These are phyloP conservation scores for Spizellomyces punctatus DNA, from an alignment of 192 early-diverging fungal species.

Conservation along the genomic window DNA sequence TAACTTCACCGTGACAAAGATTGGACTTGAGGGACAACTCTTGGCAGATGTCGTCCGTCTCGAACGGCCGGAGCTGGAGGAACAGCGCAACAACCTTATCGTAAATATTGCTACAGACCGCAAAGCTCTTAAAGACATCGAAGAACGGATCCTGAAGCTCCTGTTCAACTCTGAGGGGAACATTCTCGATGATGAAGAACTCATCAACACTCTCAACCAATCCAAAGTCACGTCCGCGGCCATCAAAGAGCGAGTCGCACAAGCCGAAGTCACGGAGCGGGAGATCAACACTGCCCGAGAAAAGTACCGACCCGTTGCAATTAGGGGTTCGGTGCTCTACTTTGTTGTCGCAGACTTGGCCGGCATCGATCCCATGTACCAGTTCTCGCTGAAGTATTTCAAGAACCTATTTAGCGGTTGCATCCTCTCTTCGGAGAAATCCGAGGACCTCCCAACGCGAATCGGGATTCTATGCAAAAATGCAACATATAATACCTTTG, in stretches of 20 bases:
- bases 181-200: slow-evolving; percentile 68
- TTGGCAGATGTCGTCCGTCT: slow-evolving; percentile 63
- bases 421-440: slow-evolving; percentile 54
- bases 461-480: slow-evolving; percentile 57
- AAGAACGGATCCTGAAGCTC: slow-evolving; percentile 63
- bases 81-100: slow-evolving; percentile 62
- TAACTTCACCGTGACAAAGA: slow-evolving; percentile 67
- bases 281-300: slow-evolving; percentile 63
- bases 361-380: slow-evolving; percentile 68
- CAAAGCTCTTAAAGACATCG: slow-evolving; percentile 64
- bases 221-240: slow-evolving; percentile 68
- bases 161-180: slow-evolving; percentile 67
- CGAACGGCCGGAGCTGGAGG: slow-evolving; percentile 63
- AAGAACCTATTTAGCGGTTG: slow-evolving; percentile 62
- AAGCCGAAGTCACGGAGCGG: slow-evolving; percentile 61
- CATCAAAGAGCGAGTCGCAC: slow-evolving; percentile 57
- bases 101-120: slow-evolving; percentile 63
- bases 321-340: slow-evolving; percentile 63
- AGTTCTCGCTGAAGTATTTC: slow-evolving; percentile 68
- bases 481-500: slow-evolving; percentile 57
- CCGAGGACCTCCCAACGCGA: slow-evolving; percentile 48
- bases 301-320: slow-evolving; percentile 61
- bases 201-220: slow-evolving; percentile 66
- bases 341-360: slow-evolving; percentile 65
- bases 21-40: slow-evolving; percentile 62